A percentile compares a stretch with the other conserved stretches of the same genome.
Evolutionary conservation across 352 stramenopile species (phyloP).

Genomic region (Phytophthora europaea): DNA sequence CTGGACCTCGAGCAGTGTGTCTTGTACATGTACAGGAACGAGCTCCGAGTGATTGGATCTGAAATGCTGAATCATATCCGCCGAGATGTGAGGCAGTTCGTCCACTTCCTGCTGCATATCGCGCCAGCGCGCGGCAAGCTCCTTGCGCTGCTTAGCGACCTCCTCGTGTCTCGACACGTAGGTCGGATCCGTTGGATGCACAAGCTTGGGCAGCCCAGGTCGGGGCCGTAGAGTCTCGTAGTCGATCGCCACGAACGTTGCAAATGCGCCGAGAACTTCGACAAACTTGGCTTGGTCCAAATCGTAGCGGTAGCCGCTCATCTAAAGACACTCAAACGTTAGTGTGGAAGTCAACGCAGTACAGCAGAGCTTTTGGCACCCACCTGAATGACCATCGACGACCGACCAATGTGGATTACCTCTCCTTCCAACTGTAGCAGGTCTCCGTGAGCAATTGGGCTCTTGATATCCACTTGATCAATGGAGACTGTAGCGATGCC

Average conservation of each 20-base stretch:
- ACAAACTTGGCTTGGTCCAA: slow-evolving; percentile 63
- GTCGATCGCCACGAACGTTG: slow-evolving; percentile 70
- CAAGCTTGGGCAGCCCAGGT: slow-evolving; percentile 52
- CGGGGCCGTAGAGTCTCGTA: slow-evolving; percentile 56
- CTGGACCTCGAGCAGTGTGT: slow-evolving; percentile 71
- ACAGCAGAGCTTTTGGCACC: background rate
- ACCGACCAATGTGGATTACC: slow-evolving; percentile 59
- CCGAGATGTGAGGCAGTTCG: slow-evolving; percentile 55
- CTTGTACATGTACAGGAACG: slow-evolving; percentile 55
- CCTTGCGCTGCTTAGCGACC: slow-evolving; percentile 63
- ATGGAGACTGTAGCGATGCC: slow-evolving; percentile 68
- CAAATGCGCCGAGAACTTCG: slow-evolving; percentile 67
- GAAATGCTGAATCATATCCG: slow-evolving; percentile 62
- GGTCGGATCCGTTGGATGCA: slow-evolving; percentile 44
- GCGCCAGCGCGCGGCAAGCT: slow-evolving; percentile 61
- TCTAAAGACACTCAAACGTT: slow-evolving; percentile 17
- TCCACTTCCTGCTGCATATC: slow-evolving; percentile 71
- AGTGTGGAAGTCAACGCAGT: background rate
- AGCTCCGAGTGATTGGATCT: slow-evolving; percentile 43
- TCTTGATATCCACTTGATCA: slow-evolving; percentile 72
- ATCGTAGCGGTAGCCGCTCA: slow-evolving; percentile 71
- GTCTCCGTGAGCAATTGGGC: slow-evolving; percentile 69
- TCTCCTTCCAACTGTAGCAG: slow-evolving; percentile 70
- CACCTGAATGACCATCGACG: slow-evolving; percentile 56
- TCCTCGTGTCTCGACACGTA: slow-evolving; percentile 58